These are phyloP conservation scores for Hymenotorrendiella dingleyae DNA, from an alignment of 2,329 filamentous ascomycete species.

Conservation along the genomic window DNA sequence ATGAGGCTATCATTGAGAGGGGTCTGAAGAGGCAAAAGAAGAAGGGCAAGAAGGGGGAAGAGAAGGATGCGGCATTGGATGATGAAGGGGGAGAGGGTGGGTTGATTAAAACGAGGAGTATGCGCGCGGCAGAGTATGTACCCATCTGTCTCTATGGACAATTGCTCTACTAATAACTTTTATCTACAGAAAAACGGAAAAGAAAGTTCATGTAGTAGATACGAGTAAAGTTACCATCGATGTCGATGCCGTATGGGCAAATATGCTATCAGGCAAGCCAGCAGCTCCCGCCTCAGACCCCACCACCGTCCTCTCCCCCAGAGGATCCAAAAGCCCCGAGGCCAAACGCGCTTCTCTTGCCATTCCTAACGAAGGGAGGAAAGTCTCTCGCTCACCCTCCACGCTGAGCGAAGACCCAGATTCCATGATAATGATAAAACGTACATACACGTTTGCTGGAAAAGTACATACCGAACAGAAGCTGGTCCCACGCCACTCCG, in stretches of 20 bases:
- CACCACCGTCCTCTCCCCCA: conserved; percentile 2
- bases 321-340: conserved; percentile 1
- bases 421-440: conserved; percentile 55
- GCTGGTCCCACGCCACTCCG: conserved; percentile 57
- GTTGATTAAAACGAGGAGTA: conserved; percentile 66
- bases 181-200: conserved; percentile 19
- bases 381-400: conserved; percentile 15
- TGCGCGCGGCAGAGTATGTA: conserved; percentile 59
- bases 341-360: background rate
- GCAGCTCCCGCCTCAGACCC: background rate
- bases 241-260: conserved; percentile 64
- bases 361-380: conserved; percentile 3
- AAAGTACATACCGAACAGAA: conserved; percentile 68
- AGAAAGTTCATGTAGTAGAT: conserved; percentile 21
- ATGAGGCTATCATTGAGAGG: conserved; percentile 62
- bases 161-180: conserved; percentile 2
- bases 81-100: conserved; percentile 60
- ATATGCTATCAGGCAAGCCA: conserved; percentile 49
- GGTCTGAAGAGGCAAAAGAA: conserved; percentile 47
- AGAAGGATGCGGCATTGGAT: conserved; percentile 51
- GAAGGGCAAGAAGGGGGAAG: conserved; percentile 35
- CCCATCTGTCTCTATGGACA: background rate
- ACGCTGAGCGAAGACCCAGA: conserved; percentile 28
- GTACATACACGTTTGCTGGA: conserved; percentile 70
- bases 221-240: conserved; percentile 52